Evolutionary conservation across 345 rosid species (phyloP), one percentile per base, ranked within the genome.

Genomic region (Citrus inodora): DNA sequence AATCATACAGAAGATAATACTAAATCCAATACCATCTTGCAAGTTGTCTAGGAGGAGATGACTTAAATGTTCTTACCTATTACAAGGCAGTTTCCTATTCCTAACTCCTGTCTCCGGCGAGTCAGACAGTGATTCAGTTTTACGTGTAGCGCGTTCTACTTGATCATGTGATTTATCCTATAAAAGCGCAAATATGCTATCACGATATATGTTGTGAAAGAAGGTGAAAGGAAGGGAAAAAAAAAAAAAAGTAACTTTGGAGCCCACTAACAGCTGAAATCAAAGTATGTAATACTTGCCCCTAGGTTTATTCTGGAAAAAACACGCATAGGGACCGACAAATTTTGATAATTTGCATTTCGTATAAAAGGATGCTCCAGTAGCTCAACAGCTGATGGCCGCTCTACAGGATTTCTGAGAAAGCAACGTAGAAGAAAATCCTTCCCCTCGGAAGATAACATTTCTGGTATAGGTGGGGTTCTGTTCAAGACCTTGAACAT

Each of bases 381-480:
- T 68, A 90, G 83, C 78, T 0, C 22, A 60, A 13, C 56, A 58
- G 96, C 96, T 0, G 90, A 78, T 46, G 89, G 88, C 46, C 96
- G 81, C 67, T 87, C 83, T 4, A 87, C 92, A 38, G 96, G 96
- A 74, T 90, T 85, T 80, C 91, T 90, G 56, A 13, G 81, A 72
- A 92, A 89, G 86, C 96, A 92, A 35, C 81, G 30, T 9, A 38
- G 72, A 62, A 92, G 93, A 80, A 92, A 92, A 81, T 92, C 89
- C 86, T 86, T 92, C 38, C 88, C 93, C 69, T 85, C 88, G 2
- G 84, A 72, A 51, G 93, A 90, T 76, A 92, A 79, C 6, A 79
- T 76, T 68, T 89, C 86, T n/a, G 96, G 96, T 64, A 92, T 83
- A 22, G 86, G 78, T 6, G 93, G 96, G 77, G 76, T 65, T 75